Conservation (phyloP, 306 rosid species). For the Vigna radiata region DNA sequence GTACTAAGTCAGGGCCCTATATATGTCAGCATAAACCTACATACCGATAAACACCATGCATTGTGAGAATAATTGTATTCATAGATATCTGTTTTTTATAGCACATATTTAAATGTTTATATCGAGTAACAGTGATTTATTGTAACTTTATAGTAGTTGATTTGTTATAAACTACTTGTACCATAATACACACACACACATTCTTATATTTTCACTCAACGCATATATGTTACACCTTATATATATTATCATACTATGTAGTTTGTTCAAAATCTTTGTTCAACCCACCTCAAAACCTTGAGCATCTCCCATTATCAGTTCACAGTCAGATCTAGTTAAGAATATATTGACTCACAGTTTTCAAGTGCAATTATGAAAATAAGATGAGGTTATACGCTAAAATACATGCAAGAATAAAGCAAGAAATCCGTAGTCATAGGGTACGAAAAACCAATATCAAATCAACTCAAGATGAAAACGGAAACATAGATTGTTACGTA, state of each 20-base stretch:
- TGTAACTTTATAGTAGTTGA: background rate
- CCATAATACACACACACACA: background rate
- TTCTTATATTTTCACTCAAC: background rate
- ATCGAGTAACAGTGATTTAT: background rate
- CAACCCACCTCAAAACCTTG: background rate
- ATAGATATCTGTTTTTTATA: background rate
- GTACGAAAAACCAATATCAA: constrained; percentile 21
- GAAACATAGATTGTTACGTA: background rate
- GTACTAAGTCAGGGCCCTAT: background rate
- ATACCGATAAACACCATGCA: background rate
- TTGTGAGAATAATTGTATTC: background rate
- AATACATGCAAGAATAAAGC: background rate
- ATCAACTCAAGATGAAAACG: background rate
- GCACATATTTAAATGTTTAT: background rate
- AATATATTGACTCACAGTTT: background rate
- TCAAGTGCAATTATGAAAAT: constrained; percentile 21
- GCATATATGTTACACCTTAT: background rate
- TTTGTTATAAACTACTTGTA: background rate
- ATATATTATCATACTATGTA: background rate
- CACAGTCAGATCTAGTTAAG: constrained; percentile 1
- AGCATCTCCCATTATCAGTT: background rate
- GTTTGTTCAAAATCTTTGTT: background rate
- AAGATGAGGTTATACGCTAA: background rate
- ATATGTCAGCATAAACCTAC: background rate
- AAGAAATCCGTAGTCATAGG: background rate